Conservation (phyloP, 768 basidiomycete species). For the Trametes gibbosa region DNA sequence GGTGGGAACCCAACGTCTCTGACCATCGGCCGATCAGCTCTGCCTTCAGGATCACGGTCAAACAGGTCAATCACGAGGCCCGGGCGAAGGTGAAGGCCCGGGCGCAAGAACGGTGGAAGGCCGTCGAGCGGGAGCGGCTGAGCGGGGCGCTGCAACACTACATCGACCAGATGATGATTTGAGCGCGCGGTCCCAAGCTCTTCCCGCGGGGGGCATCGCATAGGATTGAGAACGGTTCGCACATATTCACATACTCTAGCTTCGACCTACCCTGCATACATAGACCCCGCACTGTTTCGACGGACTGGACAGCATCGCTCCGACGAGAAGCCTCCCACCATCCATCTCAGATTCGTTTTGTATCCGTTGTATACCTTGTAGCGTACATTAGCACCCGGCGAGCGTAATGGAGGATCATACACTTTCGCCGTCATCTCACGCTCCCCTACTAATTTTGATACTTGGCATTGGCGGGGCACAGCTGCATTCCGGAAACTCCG, state of each 20-base stretch:
- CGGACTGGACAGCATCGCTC: not conserved
- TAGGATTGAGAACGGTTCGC: not conserved
- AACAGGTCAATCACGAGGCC: slow-evolving; percentile 59
- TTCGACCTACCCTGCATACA: not conserved
- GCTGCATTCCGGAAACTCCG: not conserved
- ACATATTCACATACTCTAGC: slow-evolving; percentile 1
- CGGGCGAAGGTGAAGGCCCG: slow-evolving; percentile 55
- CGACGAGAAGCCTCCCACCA: not conserved
- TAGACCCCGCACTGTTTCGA: not conserved
- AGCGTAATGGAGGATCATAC: not conserved
- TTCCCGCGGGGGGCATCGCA: not conserved
- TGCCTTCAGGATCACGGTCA: slow-evolving; percentile 70
- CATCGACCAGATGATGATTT: slow-evolving; percentile 28
- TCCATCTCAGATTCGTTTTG: slow-evolving; percentile 5
- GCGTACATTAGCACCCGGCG: slow-evolving; percentile 9
- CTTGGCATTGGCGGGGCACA: not conserved
- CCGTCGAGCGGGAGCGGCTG: slow-evolving; percentile 32
- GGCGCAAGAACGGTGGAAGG: slow-evolving; percentile 55
- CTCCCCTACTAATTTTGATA: not conserved
- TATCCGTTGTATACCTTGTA: slow-evolving; percentile 20
- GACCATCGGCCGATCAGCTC: slow-evolving; percentile 91
- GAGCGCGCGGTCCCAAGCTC: not conserved
- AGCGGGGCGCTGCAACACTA: slow-evolving; percentile 34
- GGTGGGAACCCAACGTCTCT: slow-evolving; percentile 86
- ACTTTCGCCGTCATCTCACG: not conserved